Percentiles rank a stretch among this genome's conserved stretches.
Evolutionary conservation across 305 asterid species (phyloP).

Genomic region (Ajuga reptans): DNA sequence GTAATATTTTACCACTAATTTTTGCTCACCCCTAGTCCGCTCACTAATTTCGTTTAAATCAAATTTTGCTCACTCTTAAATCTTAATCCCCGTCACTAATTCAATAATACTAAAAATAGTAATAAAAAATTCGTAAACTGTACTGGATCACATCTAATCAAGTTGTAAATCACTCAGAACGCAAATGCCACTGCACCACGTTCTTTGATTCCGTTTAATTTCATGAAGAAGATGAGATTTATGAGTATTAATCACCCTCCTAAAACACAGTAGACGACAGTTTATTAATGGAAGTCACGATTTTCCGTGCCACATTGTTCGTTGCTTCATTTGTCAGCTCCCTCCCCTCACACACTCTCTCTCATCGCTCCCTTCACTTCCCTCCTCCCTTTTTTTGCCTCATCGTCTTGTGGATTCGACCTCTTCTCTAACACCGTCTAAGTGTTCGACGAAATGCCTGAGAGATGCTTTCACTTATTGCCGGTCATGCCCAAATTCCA

Average conservation of each 20-base stretch:
- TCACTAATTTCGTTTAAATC: no score
- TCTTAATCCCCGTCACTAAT: no score
- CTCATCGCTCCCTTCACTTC: neutral
- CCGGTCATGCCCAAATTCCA: constrained; percentile 20
- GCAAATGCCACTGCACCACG: no score
- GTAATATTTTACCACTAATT: no score
- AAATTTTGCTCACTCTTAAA: no score
- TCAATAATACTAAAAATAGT: no score
- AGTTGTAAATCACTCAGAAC: no score
- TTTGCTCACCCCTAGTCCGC: no score
- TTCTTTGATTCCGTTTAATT: no score
- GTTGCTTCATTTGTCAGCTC: constrained; percentile 31
- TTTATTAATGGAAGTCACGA: constrained; percentile 18
- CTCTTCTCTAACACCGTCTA: neutral
- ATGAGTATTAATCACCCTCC: no score
- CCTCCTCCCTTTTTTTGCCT: neutral
- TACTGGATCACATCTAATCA: no score
- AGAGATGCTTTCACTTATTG: constrained; percentile 53
- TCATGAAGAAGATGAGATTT: neutral
- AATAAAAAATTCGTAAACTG: no score
- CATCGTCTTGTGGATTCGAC: neutral
- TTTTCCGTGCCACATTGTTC: constrained; percentile 28
- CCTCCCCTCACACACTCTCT: neutral
- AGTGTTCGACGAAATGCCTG: constrained; percentile 84
- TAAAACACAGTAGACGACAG: neutral